Evolutionary conservation across 441 rosid genomes (phyloP), one percentile per base, ranked within the genome.

Genomic region (Syzygium syzygioides): DNA sequence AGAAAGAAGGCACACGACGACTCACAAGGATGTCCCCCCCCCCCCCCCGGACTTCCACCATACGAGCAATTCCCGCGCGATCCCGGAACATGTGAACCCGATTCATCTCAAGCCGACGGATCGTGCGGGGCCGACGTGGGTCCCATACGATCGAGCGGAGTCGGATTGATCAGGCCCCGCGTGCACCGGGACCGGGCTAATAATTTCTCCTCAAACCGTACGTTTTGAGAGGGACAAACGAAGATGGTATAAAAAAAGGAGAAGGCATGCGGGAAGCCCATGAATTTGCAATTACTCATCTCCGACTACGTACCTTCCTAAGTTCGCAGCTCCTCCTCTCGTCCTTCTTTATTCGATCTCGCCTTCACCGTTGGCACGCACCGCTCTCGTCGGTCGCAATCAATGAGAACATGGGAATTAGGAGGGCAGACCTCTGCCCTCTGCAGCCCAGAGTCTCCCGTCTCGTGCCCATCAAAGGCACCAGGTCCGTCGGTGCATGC

Each of bases 111-210:
- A 45, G 4, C 9, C 52, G 5, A 20, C 83, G 1, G n/a, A 41
- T 37, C n/a, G 25, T 4, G 52, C 28, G 17, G 17, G 28, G 12
- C 52, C 17, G 2, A 25, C 9, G 1, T 2, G 3, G 52, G 5
- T 15, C 50, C 15, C 7, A 12, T 3, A 3, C 64, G 28, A 26
- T 26, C 64, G 14, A 25, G 14, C n/a, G 6, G 30, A 45, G 14
- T 59, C 64, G 28, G 64, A 26, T 59, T 30, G 2, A 26, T 59
- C 5, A 59, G 30, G 30, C 25, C 30, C 15, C 3, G 14, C 9
- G 59, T 4, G 11, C 14, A 9, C 62, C 4, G 9, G 4, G 50
- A 0, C 0, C n/a, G 5, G 14, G n/a, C n/a, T 41, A 48, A 23
- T 23, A 6, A 23, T 37, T 23, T 76, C 18, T 76, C 52, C 17